Conservation (phyloP, 768 basidiomycete species). For the Leccinellum luteum region DNA sequence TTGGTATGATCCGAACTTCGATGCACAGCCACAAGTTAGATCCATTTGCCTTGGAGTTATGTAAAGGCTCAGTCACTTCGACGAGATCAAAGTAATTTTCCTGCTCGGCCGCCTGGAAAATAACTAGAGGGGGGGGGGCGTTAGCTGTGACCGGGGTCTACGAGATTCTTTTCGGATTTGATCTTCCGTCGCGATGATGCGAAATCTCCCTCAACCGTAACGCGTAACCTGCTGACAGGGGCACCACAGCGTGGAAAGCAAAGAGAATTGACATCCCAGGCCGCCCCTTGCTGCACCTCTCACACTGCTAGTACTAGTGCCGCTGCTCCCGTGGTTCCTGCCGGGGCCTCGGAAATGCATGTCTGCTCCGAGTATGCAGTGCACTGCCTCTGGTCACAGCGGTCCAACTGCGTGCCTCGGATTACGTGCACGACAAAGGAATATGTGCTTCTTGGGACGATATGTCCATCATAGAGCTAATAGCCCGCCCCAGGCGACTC, state of each 20-base stretch:
- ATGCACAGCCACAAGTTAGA: slow-evolving; percentile 21
- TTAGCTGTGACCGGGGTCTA: slow-evolving; percentile 20
- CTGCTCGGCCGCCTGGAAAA: slow-evolving; percentile 5
- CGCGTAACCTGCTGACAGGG: slow-evolving; percentile 24
- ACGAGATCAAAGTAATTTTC: background rate
- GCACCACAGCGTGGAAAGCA: slow-evolving; percentile 29
- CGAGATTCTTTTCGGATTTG: slow-evolving; percentile 12
- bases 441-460: slow-evolving; percentile 5
- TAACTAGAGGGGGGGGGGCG: background rate
- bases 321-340: slow-evolving; percentile 8
- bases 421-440: slow-evolving; percentile 4
- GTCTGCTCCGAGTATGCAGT: background rate
- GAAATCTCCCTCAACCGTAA: slow-evolving; percentile 11
- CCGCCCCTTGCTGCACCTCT: slow-evolving; percentile 13
- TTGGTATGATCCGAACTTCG: slow-evolving; percentile 10
- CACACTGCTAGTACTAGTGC: slow-evolving; percentile 7
- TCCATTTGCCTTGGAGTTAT: no score
- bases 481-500: background rate
- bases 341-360: slow-evolving; percentile 21
- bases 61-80: background rate
- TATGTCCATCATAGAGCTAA: background rate
- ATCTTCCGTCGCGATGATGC: slow-evolving; percentile 30
- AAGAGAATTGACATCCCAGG: slow-evolving; percentile 13
- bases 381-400: background rate
- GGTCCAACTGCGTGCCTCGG: background rate